phyloP scores from a whole-genome alignment of 176 grass and related monocot species.

The Cenchrus fungigraminus region DNA sequence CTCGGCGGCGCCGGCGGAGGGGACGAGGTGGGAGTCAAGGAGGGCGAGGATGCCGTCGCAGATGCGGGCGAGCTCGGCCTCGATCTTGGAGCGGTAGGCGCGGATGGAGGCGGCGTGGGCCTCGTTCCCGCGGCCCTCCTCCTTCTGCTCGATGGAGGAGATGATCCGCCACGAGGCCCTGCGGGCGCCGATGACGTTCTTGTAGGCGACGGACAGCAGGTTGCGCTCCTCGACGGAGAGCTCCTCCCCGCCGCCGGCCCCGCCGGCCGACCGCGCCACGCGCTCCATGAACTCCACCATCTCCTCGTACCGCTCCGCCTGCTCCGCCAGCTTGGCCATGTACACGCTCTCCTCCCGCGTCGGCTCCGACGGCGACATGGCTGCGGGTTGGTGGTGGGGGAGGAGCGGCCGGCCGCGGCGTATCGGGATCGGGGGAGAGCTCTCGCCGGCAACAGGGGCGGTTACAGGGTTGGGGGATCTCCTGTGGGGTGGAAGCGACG shows the following conservation, averaged over 20 bases:
- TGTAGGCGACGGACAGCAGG: slow-evolving; percentile 88
- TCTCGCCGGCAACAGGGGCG: neutral
- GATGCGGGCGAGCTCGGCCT: slow-evolving; percentile 82
- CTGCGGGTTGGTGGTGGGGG: neutral
- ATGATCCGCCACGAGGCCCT: slow-evolving; percentile 87
- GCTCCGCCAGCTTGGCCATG: slow-evolving; percentile 88
- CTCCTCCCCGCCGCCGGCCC: slow-evolving; percentile 57
- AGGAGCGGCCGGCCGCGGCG: neutral
- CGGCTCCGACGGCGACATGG: slow-evolving; percentile 63
- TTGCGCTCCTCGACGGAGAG: slow-evolving; percentile 88
- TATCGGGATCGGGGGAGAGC: neutral
- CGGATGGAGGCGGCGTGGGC: slow-evolving; percentile 63
- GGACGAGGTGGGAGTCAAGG: slow-evolving; percentile 84
- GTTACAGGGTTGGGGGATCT: slow-evolving; percentile 21
- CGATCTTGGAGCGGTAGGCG: slow-evolving; percentile 78
- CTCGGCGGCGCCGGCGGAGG: slow-evolving; percentile 68
- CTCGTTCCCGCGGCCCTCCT: slow-evolving; percentile 86
- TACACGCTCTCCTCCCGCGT: slow-evolving; percentile 87
- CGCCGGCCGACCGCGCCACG: slow-evolving; percentile 60
- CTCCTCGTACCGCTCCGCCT: slow-evolving; percentile 92
- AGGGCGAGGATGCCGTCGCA: slow-evolving; percentile 78
- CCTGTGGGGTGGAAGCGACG: neutral
- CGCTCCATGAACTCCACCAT: slow-evolving; percentile 97
- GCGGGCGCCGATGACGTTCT: slow-evolving; percentile 84
- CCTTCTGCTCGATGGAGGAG: slow-evolving; percentile 93